Evolutionary conservation across 768 basidiomycete species (phyloP), one percentile per base, ranked within the genome.

Genomic region (Pleurotus eryngii): DNA sequence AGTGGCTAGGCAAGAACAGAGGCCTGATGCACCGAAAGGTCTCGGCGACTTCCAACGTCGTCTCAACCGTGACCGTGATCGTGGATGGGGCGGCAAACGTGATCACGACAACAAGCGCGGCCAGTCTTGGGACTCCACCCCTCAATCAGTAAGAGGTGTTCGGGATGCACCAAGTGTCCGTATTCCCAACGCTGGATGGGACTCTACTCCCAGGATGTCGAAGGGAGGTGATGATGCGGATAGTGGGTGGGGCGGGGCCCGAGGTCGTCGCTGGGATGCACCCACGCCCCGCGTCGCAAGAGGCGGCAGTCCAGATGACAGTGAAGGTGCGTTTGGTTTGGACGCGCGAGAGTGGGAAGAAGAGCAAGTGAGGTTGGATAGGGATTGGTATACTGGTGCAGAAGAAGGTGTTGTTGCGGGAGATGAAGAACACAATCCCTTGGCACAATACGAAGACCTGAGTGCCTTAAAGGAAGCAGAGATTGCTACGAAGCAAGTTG

Each of bases 271-370:
- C 17, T 93, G 92, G 92, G 92, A 94, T 72, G 90, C 92, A 5
- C 90, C 90, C 1, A 94, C 92, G 0, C 92, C 92, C 4, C 79
- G 89, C 46, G 77, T 76, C 46, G 78, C 80, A 1, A 76, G 90
- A 63, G 86, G 81, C 3, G 82, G 77, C 0, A 90, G 88, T 60
- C 85, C 86, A 5, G 89, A 90, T 46, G 84, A 78, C 47, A 87
- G 86, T 30, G 86, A 82, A 50, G 81, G 74, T 22, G 80, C 81
- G 12, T 71, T 83, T 17, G 84, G 81, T 6, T 70, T 95, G 26
- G 90, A 95, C 67, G 78, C 82, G 45, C 79, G 90, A 49, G 96
- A 97, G 65, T 99, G 96, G 97, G 97, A 98, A 70, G 96, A 98
- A 65, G 97, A 98, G 69, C 94, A 97, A 69, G 81, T 94, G 11